Base-by-base conservation (phyloP, 768 basidiomycete genomes). In the Hypholoma sublateritium region DNA sequence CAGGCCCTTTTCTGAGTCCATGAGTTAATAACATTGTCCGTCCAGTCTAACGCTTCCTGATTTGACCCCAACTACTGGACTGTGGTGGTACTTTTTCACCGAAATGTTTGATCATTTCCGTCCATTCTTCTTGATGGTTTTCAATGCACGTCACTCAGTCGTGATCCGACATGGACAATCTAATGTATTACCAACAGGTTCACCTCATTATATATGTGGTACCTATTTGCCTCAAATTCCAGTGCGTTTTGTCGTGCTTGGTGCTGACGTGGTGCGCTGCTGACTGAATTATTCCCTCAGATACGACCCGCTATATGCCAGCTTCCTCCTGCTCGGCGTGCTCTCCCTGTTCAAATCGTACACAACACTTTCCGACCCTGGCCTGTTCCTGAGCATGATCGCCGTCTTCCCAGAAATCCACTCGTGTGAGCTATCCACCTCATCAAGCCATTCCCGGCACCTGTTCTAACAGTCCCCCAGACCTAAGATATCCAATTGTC, bases 11-110 rank as follows among this genome's bases (percentile, higher is more conserved):
- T 50, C 35, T 28, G 34, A 21, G 14, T 17, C 49, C 44, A 4
- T 46, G n/a, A 48, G 35, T 44, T n/a, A 39, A 19, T 41, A 12
- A 43, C 46, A 32, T 50, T 61, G 8, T 43, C 4, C 4, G 21
- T 25, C 22, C 62, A 98, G 95, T 45, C 65, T 97, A 21, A 83
- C 81, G 17, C 82, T 97, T 8, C 89, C 91, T 1, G 95, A 97
- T 68, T 72, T 98, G 59, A 95, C 93, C 8, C 96, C 97, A 0
- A 98, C 95, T 63, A 85, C 91, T 4, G 96, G 97, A 1, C 73
- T 98, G 25, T 94, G 94, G 91, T 98, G 96, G 96, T 98, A 98
- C 71, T 98, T 98, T 76, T 98, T 98, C 74, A 98, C 94, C 11
- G 96, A 98, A 70, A 98, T 98, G 91, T 99, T 99, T 61, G 96